A percentile compares a stretch with the other conserved stretches of the same genome.
Conservation (phyloP, 306 rosid species). For the Senna tora region DNA sequence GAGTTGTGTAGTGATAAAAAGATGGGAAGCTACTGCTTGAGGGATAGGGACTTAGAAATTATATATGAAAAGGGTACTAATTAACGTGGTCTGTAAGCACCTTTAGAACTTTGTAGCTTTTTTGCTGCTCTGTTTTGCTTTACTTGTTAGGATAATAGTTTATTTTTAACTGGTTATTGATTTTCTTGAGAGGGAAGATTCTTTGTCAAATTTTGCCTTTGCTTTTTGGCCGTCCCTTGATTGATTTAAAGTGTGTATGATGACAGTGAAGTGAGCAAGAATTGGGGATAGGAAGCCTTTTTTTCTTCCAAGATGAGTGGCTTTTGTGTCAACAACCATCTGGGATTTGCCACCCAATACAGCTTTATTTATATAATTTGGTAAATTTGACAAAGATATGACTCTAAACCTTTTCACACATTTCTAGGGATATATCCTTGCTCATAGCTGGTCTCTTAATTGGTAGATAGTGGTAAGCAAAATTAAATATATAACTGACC, state of each 20-base stretch:
- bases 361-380: conserved; percentile 40
- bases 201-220: too few species aligned
- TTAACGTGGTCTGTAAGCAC: too few species aligned
- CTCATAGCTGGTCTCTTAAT: neutral
- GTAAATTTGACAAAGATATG: conserved; percentile 55
- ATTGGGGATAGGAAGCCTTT: conserved; percentile 19
- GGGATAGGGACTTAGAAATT: too few species aligned
- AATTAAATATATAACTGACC: too few species aligned
- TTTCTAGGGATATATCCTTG: conserved; percentile 35
- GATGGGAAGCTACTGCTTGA: too few species aligned
- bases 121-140: too few species aligned
- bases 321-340: conserved; percentile 62
- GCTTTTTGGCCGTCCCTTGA: conserved; percentile 47
- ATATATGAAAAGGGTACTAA: too few species aligned
- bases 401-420: conserved; percentile 48
- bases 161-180: too few species aligned
- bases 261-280: conserved; percentile 4
- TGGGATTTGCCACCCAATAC: conserved; percentile 28
- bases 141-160: too few species aligned
- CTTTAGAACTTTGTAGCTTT: too few species aligned
- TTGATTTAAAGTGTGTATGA: conserved; percentile 21
- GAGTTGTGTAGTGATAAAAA: too few species aligned
- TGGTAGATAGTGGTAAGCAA: neutral
- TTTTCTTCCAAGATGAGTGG: conserved; percentile 37
- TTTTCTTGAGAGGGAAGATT: too few species aligned